Conservation (phyloP, 441 rosid genomes). For the Theobroma grandiflorum region DNA sequence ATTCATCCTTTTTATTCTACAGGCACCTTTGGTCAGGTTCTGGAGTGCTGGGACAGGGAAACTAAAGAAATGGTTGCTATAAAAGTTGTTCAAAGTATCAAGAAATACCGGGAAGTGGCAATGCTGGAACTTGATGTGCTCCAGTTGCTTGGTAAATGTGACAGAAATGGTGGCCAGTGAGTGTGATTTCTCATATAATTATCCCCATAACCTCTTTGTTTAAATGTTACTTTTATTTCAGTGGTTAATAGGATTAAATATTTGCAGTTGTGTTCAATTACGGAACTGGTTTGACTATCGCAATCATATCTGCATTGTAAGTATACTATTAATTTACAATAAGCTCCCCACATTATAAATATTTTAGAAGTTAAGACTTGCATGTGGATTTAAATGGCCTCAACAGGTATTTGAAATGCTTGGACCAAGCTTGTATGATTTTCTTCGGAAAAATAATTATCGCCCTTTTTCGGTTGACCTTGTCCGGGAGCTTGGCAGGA, state of each 20-base stretch:
- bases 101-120: slow-evolving; percentile 75
- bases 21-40: slow-evolving; percentile 79
- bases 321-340: slow-evolving; percentile 43
- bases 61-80: slow-evolving; percentile 68
- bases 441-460: slow-evolving; percentile 74
- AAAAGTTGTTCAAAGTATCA: slow-evolving; percentile 66
- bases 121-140: slow-evolving; percentile 70
- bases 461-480: slow-evolving; percentile 74
- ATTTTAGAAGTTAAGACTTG: slow-evolving; percentile 50
- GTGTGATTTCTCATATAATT: slow-evolving; percentile 31
- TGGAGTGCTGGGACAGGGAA: slow-evolving; percentile 82
- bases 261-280: slow-evolving; percentile 72
- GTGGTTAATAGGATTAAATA: slow-evolving; percentile 45
- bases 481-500: slow-evolving; percentile 83
- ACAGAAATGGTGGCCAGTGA: slow-evolving; percentile 63
- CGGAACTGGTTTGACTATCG: slow-evolving; percentile 77
- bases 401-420: slow-evolving; percentile 86
- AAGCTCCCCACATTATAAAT: slow-evolving; percentile 36
- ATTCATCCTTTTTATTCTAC: slow-evolving; percentile 17
- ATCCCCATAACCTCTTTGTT: slow-evolving; percentile 20
- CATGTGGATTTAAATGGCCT: slow-evolving; percentile 53
- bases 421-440: slow-evolving; percentile 82
- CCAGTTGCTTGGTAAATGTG: slow-evolving; percentile 61
- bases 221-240: slow-evolving; percentile 31
- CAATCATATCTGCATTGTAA: slow-evolving; percentile 77